Evolutionary conservation across 1,284 basidiomycete species (phyloP), one percentile per base, ranked within the genome.

Genomic region (Malassezia vespertilionis): DNA sequence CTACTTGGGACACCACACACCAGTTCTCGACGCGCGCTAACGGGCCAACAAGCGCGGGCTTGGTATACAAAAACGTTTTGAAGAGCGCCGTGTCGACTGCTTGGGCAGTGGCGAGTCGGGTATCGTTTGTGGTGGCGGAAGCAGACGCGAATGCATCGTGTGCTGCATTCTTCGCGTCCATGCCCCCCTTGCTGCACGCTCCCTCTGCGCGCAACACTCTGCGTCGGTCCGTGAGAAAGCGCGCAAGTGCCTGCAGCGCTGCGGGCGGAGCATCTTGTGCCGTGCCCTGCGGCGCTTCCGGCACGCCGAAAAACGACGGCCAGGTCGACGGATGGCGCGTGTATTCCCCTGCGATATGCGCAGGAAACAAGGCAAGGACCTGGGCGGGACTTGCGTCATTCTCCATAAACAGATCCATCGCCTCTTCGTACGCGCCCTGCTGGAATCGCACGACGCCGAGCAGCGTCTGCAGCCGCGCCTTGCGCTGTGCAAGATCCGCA

Each of bases 1-100:
- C 89, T 0, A 97, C 87, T 66, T 96, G 87, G 1, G 82, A 81
- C 0, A 96, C 88, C 65, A 96, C 88, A 72, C 90, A 96, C 87
- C 89, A 97, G 71, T 96, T 96, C 17, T 86, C 80, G 31, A 91
- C 76, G 30, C 93, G 78, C 72, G 91, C 96, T 33, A 97, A 72
- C 20, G 86, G 80, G 0, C 86, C 88, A 4, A 97, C 75, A 49
- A 97, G 74, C 8, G 78, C 80, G 0, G 91, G 89, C 46, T 84
- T 77, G 23, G 83, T 83, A 28, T 84, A 76, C 17, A 97, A 74
- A 70, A 93, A 96, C 8, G 83, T 83, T 73, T 93, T 93, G 75
- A 97, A 90, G 55, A 97, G 73, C 7, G 86, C 88, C 0, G 93
- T 97, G 67, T 97, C 89, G 17, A 96, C 84, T 17, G 95, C 81